Conservation (phyloP, 2,329 filamentous ascomycete genomes). For the Hypoxylon sp. region DNA sequence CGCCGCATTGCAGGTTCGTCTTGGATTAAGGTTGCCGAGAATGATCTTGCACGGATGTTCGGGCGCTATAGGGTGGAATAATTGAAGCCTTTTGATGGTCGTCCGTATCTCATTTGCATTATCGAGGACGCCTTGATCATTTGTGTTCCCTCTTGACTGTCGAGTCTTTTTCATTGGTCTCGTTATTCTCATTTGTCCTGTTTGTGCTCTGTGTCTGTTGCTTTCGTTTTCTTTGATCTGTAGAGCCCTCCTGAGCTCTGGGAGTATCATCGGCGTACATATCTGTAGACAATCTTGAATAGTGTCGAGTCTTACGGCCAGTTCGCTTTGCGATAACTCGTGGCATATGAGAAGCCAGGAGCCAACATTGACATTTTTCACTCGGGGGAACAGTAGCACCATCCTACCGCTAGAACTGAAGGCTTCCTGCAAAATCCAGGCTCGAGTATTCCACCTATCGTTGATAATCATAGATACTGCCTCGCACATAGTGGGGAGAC, state of each 20-base stretch:
- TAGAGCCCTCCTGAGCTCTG: background rate
- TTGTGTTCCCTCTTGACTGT: too few relatives aligned
- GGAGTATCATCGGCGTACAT: background rate
- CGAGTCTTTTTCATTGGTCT: too few relatives aligned
- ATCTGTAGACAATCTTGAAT: background rate
- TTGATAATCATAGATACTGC: background rate
- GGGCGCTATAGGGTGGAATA: background rate
- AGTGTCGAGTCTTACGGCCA: background rate
- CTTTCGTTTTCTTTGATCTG: background rate
- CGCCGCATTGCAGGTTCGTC: background rate
- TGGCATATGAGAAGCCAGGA: background rate
- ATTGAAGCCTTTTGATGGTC: background rate
- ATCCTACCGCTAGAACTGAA: background rate
- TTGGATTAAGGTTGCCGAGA: background rate
- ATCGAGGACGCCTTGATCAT: background rate
- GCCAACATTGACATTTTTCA: background rate
- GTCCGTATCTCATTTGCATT: conserved; percentile 6
- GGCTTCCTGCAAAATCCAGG: background rate
- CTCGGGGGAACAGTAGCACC: background rate
- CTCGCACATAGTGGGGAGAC: background rate
- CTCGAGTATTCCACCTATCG: background rate
- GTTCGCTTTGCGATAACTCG: background rate
- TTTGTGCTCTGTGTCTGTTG: too few relatives aligned
- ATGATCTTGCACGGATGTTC: background rate
- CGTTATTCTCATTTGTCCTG: too few relatives aligned